phyloP scores from a whole-genome alignment of 106 monocot species.

The Posidonia australis region DNA sequence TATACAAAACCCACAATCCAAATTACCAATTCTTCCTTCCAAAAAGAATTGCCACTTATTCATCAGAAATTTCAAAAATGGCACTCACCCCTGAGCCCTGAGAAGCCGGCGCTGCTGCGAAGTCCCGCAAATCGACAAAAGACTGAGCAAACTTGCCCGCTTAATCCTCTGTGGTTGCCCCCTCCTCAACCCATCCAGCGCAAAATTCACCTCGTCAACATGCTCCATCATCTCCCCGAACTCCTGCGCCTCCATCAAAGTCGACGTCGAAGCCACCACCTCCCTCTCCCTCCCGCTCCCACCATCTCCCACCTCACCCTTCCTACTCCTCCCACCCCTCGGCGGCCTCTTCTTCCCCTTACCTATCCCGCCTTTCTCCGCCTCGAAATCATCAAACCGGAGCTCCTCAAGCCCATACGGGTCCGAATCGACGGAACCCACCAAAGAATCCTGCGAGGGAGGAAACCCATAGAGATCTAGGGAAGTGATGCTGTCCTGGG shows the following conservation, averaged over 20 bases:
- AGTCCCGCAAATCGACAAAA: slow-evolving; percentile 48
- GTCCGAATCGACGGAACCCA: slow-evolving; percentile 48
- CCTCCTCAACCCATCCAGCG: slow-evolving; percentile 70
- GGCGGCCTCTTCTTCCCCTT: background rate
- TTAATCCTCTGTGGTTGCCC: slow-evolving; percentile 57
- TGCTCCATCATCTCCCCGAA: slow-evolving; percentile 99
- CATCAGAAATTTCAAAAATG: too few species aligned
- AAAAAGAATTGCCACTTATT: too few species aligned
- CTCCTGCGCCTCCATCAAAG: slow-evolving; percentile 95
- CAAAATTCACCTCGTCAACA: slow-evolving; percentile 87
- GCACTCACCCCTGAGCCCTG: slow-evolving; percentile 72
- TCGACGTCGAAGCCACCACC: slow-evolving; percentile 33
- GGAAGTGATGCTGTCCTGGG: slow-evolving; percentile 23
- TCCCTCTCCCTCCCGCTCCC: background rate
- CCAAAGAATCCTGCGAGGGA: slow-evolving; percentile 61
- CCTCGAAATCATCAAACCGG: background rate
- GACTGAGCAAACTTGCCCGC: slow-evolving; percentile 58
- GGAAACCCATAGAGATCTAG: slow-evolving; percentile 15
- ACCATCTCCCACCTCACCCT: background rate
- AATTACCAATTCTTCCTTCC: too few species aligned
- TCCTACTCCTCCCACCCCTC: slow-evolving; percentile 14
- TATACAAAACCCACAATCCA: background rate
- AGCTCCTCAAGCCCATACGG: slow-evolving; percentile 3
- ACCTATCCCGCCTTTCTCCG: background rate
- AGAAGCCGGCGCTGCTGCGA: slow-evolving; percentile 64